Percentiles rank a stretch among this genome's conserved stretches.
These are phyloP conservation scores for Melastoma candidum DNA, from an alignment of 441 rosid species.

Conservation along the genomic window DNA sequence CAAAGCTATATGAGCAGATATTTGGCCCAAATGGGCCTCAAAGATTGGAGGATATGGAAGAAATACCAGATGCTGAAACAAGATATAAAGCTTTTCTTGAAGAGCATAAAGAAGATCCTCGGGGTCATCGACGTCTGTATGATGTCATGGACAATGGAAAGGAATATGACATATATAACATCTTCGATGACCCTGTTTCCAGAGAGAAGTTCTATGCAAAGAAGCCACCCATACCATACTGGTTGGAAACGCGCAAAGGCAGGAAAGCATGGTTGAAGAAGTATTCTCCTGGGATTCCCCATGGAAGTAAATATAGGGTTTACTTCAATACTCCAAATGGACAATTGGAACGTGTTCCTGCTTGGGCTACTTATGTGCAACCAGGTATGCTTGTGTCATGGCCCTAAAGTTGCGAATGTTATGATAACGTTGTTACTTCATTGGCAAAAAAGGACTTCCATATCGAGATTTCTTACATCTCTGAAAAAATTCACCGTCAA, in stretches of 20 bases:
- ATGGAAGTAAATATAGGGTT: constrained; percentile 91
- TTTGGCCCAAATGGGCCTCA: constrained; percentile 97
- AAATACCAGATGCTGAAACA: constrained; percentile 77
- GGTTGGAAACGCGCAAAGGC: constrained; percentile 96
- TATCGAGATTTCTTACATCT: too few relatives aligned
- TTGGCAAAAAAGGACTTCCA: too few relatives aligned
- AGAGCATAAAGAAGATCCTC: constrained; percentile 86
- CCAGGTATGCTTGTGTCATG: constrained; percentile 45
- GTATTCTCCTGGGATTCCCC: constrained; percentile 76
- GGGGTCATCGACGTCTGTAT: constrained; percentile 69
- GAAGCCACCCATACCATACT: constrained; percentile 73
- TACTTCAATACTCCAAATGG: constrained; percentile 89
- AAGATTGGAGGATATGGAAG: constrained; percentile 67
- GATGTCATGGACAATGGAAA: constrained; percentile 80
- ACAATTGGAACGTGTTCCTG: constrained; percentile 85
- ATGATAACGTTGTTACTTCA: too few relatives aligned
- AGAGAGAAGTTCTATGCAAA: constrained; percentile 60
- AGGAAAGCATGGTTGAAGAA: constrained; percentile 87
- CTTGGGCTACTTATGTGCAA: constrained; percentile 94
- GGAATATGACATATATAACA: constrained; percentile 59
- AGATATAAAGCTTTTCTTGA: constrained; percentile 72
- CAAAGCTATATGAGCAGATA: constrained; percentile 81
- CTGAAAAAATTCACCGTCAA: too few relatives aligned
- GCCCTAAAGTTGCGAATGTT: too few relatives aligned
- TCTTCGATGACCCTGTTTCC: constrained; percentile 49